Evolutionary conservation across 2,329 filamentous ascomycete species (phyloP).

Genomic region (Aspergillus cejpii): DNA sequence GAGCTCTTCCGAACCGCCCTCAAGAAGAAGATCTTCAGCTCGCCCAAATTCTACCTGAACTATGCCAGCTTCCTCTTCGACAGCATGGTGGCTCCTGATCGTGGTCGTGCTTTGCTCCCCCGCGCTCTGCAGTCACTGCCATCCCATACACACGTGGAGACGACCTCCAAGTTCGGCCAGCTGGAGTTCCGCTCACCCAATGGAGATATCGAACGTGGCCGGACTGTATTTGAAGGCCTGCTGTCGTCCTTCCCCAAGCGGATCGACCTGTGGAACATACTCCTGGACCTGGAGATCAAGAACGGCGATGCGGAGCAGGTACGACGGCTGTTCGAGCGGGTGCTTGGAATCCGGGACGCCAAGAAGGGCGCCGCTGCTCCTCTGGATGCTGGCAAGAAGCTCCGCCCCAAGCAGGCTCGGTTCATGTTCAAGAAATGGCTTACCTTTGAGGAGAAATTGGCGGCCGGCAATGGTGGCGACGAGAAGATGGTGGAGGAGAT

Average conservation of each 20-base stretch:
- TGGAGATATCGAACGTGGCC: conserved; percentile 81
- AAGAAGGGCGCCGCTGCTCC: conserved; percentile 30
- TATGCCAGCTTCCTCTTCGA: conserved; percentile 90
- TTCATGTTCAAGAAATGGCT: conserved; percentile 90
- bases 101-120: conserved; percentile 68
- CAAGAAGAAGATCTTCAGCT: conserved; percentile 83
- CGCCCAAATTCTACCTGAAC: conserved; percentile 81
- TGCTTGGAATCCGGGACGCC: conserved; percentile 45
- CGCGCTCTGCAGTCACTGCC: conserved; percentile 81
- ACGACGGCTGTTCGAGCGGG: conserved; percentile 74
- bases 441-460: conserved; percentile 68
- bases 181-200: conserved; percentile 81
- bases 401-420: conserved; percentile 77
- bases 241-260: conserved; percentile 80
- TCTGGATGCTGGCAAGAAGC: conserved; percentile 47
- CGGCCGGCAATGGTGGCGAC: conserved; percentile 49
- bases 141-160: conserved; percentile 59
- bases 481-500: conserved; percentile 64
- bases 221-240: conserved; percentile 88
- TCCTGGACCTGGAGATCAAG: conserved; percentile 74
- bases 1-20: conserved; percentile 76
- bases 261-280: conserved; percentile 86
- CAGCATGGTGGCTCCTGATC: conserved; percentile 61
- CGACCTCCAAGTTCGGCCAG: conserved; percentile 81
- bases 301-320: conserved; percentile 56